A percentile compares a stretch with the other conserved stretches of the same genome.
Evolutionary conservation across 2,329 filamentous ascomycete species (phyloP).

Genomic region (Aspergillus pseudoglaucus): DNA sequence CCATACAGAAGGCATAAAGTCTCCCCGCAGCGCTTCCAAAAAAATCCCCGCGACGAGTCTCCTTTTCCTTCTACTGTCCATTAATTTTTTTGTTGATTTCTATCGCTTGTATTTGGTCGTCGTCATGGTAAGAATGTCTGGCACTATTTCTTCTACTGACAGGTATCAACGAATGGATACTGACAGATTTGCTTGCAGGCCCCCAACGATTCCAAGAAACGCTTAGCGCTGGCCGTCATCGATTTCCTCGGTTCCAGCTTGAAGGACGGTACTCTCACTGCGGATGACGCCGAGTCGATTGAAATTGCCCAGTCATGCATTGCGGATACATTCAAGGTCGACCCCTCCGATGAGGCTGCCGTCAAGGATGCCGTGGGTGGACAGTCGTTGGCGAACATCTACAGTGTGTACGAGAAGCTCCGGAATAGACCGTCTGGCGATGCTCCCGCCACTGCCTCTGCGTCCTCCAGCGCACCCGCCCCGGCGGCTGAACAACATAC

Average conservation of each 20-base stretch:
- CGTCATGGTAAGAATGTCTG: slow-evolving; percentile 17
- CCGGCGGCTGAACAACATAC: slow-evolving; percentile 33
- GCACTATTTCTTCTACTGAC: background rate
- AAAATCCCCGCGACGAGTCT: slow-evolving; percentile 9
- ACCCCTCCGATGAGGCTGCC: slow-evolving; percentile 68
- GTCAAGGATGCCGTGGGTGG: slow-evolving; percentile 71
- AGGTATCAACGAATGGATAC: background rate
- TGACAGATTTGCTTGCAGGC: slow-evolving; percentile 20
- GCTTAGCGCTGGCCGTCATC: slow-evolving; percentile 93
- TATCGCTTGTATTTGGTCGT: background rate
- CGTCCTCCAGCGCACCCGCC: slow-evolving; percentile 25
- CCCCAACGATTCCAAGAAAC: slow-evolving; percentile 60
- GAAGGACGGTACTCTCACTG: slow-evolving; percentile 77
- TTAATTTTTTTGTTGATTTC: background rate
- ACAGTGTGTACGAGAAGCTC: slow-evolving; percentile 92
- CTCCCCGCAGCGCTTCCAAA: slow-evolving; percentile 9
- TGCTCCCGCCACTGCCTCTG: slow-evolving; percentile 33
- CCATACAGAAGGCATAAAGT: background rate
- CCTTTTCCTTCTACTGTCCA: slow-evolving; percentile 1
- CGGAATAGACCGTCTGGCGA: slow-evolving; percentile 56
- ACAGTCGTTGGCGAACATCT: slow-evolving; percentile 86
- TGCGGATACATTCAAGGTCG: slow-evolving; percentile 88
- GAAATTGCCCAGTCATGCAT: slow-evolving; percentile 95
- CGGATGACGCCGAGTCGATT: slow-evolving; percentile 87
- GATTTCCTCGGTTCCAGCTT: slow-evolving; percentile 84